Evolutionary conservation across 306 rosid species (phyloP).

Genomic region (Calophaca sinica): DNA sequence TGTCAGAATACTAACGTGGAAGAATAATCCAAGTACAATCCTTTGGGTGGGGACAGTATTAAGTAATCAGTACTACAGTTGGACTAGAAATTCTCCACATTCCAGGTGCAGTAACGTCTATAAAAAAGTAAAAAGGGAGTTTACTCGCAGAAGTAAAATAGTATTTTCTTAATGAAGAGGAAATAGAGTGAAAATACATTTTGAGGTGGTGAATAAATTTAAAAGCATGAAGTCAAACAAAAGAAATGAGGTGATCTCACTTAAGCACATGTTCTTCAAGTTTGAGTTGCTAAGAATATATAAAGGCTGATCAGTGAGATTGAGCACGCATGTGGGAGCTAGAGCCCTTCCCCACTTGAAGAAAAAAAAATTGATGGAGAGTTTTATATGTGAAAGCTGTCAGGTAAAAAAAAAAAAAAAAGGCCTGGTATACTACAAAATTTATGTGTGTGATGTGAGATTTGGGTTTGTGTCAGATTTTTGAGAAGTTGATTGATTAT

Average conservation of each 20-base stretch:
- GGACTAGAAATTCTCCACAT: too few relatives aligned
- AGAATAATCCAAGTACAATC: too few relatives aligned
- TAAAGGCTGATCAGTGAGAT: background rate
- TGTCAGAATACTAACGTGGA: too few relatives aligned
- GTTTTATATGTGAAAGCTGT: constrained; percentile 3
- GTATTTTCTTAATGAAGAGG: too few relatives aligned
- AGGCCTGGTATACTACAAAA: background rate
- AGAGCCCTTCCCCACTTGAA: background rate
- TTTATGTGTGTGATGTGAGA: background rate
- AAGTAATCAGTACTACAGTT: too few relatives aligned
- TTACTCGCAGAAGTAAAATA: too few relatives aligned
- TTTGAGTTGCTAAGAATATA: background rate
- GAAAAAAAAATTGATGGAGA: constrained; percentile 1
- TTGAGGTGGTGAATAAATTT: background rate
- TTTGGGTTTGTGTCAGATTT: background rate
- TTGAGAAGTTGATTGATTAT: background rate
- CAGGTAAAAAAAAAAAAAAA: background rate
- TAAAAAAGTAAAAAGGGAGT: too few relatives aligned
- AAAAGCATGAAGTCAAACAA: background rate
- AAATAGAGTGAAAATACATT: too few relatives aligned
- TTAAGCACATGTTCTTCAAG: background rate
- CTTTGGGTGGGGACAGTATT: too few relatives aligned
- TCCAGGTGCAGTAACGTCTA: too few relatives aligned
- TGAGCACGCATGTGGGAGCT: background rate
- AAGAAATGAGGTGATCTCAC: background rate